Evolutionary conservation across 164 flowering plant species (phyloP), one percentile per base, ranked within the genome.

Genomic region (Aristolochia fimbriata): DNA sequence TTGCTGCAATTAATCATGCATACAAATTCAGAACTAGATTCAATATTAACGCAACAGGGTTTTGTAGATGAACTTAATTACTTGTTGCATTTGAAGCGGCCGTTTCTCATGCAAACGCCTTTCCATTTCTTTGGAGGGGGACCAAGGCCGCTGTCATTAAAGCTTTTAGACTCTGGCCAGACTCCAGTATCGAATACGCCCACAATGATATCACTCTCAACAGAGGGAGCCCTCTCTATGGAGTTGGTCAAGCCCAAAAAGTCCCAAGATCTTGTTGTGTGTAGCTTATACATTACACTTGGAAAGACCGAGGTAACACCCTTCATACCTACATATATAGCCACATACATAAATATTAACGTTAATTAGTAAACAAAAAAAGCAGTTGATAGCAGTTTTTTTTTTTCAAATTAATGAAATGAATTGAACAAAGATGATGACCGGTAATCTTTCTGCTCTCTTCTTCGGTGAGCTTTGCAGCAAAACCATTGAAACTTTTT

Each of bases 31-130:
- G 3, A 31, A 19, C 12, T 2, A 48, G 20, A 19, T 27, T 2
- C 2, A 27, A 27, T 37, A 7, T 4, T n/a, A n/a, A n/a, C n/a
- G n/a, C n/a, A n/a, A n/a, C n/a, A n/a, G n/a, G n/a, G n/a, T n/a
- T 27, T 5, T 5, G 30, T 27, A 27, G 8, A 49, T 6, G 22
- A 20, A 49, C 13, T 6, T 19, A 10, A 46, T 59, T 82, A 85
- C 88, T 83, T 85, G 79, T 83, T 85, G 74, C 95, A 80, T 16
- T 82, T 79, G 80, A 84, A 12, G n/a, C n/a, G n/a, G n/a, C n/a
- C n/a, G 55, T n/a, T 3, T 17, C 41, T 21, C 54, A 71, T 62
- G 65, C 88, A 83, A 15, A 51, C 41, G 31, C 88, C 95, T 58
- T 73, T 84, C 95, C 91, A 85, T 74, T 76, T 83, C 15, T 47